phyloP scores from a whole-genome alignment of 306 rosid species.

The Acacia crassicarpa region DNA sequence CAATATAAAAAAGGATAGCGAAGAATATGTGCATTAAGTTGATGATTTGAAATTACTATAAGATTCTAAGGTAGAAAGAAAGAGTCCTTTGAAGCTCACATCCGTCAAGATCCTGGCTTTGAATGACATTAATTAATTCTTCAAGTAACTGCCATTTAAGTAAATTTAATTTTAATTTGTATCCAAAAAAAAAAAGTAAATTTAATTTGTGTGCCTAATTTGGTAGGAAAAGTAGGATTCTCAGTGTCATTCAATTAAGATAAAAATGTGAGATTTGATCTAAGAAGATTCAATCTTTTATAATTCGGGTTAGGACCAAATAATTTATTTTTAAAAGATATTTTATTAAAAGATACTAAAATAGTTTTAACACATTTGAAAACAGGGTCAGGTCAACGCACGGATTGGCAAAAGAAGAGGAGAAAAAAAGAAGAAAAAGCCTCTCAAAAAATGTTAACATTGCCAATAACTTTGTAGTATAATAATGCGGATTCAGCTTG shows the following conservation, averaged over 20 bases:
- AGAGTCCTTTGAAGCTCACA: background rate
- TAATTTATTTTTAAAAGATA: too few relatives aligned
- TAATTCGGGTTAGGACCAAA: background rate
- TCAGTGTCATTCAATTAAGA: too few relatives aligned
- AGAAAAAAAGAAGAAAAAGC: too few relatives aligned
- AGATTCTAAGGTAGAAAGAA: background rate
- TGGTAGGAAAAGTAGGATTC: background rate
- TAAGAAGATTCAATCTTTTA: background rate
- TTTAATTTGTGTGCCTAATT: background rate
- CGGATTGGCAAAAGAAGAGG: too few relatives aligned
- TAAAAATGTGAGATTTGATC: too few relatives aligned
- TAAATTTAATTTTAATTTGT: background rate
- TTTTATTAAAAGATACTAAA: too few relatives aligned
- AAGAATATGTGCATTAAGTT: background rate
- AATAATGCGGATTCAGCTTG: too few relatives aligned
- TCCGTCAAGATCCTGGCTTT: background rate
- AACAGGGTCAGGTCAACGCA: too few relatives aligned
- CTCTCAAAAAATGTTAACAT: too few relatives aligned
- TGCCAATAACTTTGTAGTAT: too few relatives aligned
- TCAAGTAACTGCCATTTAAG: background rate
- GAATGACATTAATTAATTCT: background rate
- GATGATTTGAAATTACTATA: background rate
- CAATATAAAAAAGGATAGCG: background rate
- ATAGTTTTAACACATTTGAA: too few relatives aligned
- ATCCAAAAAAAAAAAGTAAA: too few relatives aligned